phyloP scores from a whole-genome alignment of 805 yeast species.

The Candida adriatica region DNA sequence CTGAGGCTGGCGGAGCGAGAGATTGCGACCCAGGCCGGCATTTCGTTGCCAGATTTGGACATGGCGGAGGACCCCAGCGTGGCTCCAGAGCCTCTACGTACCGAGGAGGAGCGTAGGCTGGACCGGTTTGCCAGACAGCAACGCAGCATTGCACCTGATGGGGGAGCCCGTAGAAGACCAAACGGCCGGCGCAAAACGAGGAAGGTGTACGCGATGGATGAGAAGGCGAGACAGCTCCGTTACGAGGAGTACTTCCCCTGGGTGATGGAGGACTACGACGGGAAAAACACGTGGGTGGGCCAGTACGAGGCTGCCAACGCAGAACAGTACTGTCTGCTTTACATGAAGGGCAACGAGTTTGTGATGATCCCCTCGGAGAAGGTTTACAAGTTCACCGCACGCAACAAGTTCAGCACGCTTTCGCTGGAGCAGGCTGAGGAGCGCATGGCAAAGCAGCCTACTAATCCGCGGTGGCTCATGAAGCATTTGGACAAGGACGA shows the following conservation, averaged over 20 bases:
- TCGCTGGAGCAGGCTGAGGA: conserved; percentile 96
- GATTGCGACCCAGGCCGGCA: conserved; percentile 14
- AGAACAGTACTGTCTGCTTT: conserved; percentile 79
- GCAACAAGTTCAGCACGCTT: conserved; percentile 89
- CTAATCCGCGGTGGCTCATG: conserved; percentile 94
- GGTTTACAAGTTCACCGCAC: conserved; percentile 86
- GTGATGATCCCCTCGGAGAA: conserved; percentile 94
- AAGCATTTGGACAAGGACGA: conserved; percentile 69
- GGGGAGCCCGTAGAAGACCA: conserved; percentile 70
- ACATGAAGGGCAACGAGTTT: conserved; percentile 65
- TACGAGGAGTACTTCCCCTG: conserved; percentile 97
- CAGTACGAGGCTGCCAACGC: conserved; percentile 86
- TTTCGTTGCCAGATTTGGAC: conserved; percentile 9
- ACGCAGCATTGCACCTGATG: conserved; percentile 87
- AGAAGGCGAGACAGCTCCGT: conserved; percentile 72
- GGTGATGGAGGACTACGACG: conserved; percentile 97
- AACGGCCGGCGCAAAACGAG: conserved; percentile 70
- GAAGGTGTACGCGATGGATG: conserved; percentile 76
- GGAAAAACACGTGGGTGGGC: conserved; percentile 91
- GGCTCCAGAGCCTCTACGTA: conserved; percentile 26
- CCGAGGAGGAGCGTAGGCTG: conserved; percentile 32
- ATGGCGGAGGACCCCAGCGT: conserved; percentile 19
- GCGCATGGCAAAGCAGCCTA: conserved; percentile 72
- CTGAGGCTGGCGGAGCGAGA: conserved; percentile 19
- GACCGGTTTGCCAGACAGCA: conserved; percentile 29